Percentiles rank a stretch among this genome's conserved stretches.
Evolutionary conservation across 345 rosid species (phyloP).

Genomic region (Gossypium rotundifolium): DNA sequence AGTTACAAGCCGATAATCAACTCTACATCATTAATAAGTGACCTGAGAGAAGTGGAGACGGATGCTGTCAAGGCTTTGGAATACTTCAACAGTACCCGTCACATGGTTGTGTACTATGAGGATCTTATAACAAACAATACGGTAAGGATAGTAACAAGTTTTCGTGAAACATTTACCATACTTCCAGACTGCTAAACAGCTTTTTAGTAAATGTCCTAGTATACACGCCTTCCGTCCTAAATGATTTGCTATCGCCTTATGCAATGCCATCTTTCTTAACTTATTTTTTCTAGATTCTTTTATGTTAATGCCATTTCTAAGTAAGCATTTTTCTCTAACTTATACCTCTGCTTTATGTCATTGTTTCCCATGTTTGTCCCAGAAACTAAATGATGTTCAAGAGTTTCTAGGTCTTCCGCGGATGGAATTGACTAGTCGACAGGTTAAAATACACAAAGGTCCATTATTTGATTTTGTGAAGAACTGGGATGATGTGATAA

Average conservation of each 20-base stretch:
- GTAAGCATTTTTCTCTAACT: not conserved
- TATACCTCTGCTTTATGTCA: not conserved
- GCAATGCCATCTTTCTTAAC: not conserved
- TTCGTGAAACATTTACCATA: not conserved
- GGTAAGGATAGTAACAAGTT: constrained; percentile 30
- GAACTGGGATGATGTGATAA: constrained; percentile 82
- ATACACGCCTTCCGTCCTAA: too few species aligned
- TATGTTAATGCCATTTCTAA: not conserved
- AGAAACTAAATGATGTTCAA: constrained; percentile 73
- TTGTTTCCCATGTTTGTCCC: constrained; percentile 19
- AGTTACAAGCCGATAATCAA: constrained; percentile 73
- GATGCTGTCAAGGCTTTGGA: constrained; percentile 49
- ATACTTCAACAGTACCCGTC: constrained; percentile 68
- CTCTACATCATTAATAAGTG: constrained; percentile 53
- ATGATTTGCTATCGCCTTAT: not conserved
- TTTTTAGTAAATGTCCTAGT: not conserved
- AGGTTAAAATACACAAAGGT: constrained; percentile 89
- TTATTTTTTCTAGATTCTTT: not conserved
- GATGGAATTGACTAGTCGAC: constrained; percentile 64
- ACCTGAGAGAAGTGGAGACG: constrained; percentile 55
- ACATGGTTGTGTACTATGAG: constrained; percentile 73
- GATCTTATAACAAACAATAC: constrained; percentile 55
- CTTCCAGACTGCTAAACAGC: not conserved
- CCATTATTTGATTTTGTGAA: constrained; percentile 52
- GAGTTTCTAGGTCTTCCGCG: constrained; percentile 63